phyloP scores from a whole-genome alignment of 495 filamentous ascomycete genomes.

The Parathielavia hyrcaniae region DNA sequence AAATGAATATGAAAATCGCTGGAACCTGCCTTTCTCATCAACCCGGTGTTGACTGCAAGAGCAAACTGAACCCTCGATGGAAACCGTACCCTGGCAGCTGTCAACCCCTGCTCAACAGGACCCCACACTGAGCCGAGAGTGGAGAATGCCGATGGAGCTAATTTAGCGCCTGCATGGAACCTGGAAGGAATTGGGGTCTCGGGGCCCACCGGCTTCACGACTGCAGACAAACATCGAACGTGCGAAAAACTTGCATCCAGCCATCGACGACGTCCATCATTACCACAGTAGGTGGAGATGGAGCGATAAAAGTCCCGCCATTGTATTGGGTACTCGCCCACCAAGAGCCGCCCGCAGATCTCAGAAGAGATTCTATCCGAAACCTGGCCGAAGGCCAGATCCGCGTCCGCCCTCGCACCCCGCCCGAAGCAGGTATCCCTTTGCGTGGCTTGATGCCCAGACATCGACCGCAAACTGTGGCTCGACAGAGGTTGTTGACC shows the following conservation, averaged over 20 bases:
- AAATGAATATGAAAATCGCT: too few species aligned
- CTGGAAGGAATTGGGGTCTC: too few species aligned
- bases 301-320: background rate
- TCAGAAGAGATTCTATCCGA: conserved; percentile 11
- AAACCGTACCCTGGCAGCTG: too few species aligned
- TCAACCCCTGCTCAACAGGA: too few species aligned
- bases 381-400: conserved; percentile 12
- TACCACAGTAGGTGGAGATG: too few species aligned
- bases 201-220: background rate
- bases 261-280: too few species aligned
- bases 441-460: conserved; percentile 10
- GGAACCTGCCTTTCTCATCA: too few species aligned
- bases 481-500: background rate
- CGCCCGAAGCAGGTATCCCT: conserved; percentile 1
- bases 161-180: too few species aligned
- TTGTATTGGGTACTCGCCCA: background rate
- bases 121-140: background rate
- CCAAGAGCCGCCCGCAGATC: conserved; percentile 1
- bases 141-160: background rate
- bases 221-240: background rate
- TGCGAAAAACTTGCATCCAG: background rate
- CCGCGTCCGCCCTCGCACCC: conserved; percentile 5
- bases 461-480: background rate
- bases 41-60: too few species aligned
- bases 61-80: too few species aligned